Evolutionary conservation across 352 stramenopile species (phyloP).

Genomic region (Globisporangium sylvaticum): DNA sequence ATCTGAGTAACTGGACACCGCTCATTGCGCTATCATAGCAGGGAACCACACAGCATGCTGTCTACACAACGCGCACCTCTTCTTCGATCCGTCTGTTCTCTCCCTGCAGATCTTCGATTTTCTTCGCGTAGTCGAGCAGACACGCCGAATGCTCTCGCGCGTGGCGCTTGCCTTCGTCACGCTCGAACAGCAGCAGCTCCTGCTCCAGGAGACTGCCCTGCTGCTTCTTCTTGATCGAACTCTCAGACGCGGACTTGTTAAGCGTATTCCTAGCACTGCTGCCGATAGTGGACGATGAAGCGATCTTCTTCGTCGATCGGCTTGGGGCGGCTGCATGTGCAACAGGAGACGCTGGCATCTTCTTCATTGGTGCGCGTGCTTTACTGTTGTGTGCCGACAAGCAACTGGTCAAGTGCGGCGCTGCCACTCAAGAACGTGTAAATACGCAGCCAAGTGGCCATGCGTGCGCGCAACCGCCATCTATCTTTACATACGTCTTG

Average conservation of each 20-base stretch:
- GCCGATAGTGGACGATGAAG: neutral
- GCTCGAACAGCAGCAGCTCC: conserved; percentile 61
- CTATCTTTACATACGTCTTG: neutral
- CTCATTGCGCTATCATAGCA: too few relatives aligned
- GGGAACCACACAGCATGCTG: too few relatives aligned
- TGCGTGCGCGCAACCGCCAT: neutral
- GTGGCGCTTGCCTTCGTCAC: conserved; percentile 73
- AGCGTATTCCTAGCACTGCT: neutral
- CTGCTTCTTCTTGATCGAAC: conserved; percentile 29
- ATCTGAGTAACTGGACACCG: neutral
- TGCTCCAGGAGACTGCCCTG: conserved; percentile 60
- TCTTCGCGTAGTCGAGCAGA: conserved; percentile 69
- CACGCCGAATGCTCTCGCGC: conserved; percentile 56
- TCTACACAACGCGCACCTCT: conserved; percentile 27
- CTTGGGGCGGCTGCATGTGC: neutral
- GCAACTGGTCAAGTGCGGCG: neutral
- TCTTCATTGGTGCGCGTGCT: neutral
- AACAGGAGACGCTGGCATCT: conserved; percentile 16
- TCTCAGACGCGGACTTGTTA: conserved; percentile 21
- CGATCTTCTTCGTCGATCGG: conserved; percentile 2
- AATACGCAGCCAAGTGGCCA: too few relatives aligned
- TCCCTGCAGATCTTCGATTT: conserved; percentile 69
- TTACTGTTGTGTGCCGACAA: neutral
- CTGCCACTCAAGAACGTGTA: too few relatives aligned
- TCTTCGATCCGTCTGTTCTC: conserved; percentile 77